These are phyloP conservation scores for Diutina mesorugosa DNA, from an alignment of 1,139 yeast genomes.

Conservation along the genomic window DNA sequence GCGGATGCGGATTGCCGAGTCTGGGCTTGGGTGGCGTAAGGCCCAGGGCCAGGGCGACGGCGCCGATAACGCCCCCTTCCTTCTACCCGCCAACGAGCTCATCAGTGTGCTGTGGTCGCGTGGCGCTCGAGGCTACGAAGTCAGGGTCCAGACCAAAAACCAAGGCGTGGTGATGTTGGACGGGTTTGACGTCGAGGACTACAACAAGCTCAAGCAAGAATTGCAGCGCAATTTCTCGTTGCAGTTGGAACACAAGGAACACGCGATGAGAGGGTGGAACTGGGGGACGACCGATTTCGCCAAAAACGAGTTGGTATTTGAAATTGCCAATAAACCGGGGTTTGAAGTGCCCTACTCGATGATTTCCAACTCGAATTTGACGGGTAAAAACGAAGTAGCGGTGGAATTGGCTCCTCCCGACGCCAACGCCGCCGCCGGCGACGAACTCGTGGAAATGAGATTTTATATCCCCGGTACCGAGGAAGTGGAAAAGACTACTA, in stretches of 20 bases:
- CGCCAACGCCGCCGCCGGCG: constrained; percentile 66
- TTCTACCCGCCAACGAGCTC: constrained; percentile 76
- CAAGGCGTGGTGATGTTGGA: constrained; percentile 80
- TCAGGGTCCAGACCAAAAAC: constrained; percentile 79
- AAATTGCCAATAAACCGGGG: constrained; percentile 76
- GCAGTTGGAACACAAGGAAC: constrained; percentile 72
- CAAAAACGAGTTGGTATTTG: constrained; percentile 79
- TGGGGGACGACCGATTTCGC: constrained; percentile 96
- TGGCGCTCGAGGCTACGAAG: constrained; percentile 84
- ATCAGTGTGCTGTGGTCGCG: constrained; percentile 82
- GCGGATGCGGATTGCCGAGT: constrained; percentile 84
- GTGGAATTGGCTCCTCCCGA: constrained; percentile 64
- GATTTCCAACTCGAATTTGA: constrained; percentile 78
- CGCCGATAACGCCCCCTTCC: constrained; percentile 57
- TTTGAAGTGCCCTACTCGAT: constrained; percentile 81
- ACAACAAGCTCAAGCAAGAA: constrained; percentile 69
- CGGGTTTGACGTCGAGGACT: constrained; percentile 82
- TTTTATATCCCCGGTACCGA: constrained; percentile 82
- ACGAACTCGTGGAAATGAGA: constrained; percentile 89
- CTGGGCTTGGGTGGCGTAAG: constrained; percentile 94
- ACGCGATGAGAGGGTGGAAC: constrained; percentile 95
- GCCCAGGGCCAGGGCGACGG: constrained; percentile 30
- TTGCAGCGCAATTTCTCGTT: constrained; percentile 66
- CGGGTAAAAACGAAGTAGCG: constrained; percentile 89
- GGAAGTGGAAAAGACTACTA: constrained; percentile 29